Conservation (phyloP, 2,329 filamentous ascomycete species). For the Hymenoscyphus repandus region DNA sequence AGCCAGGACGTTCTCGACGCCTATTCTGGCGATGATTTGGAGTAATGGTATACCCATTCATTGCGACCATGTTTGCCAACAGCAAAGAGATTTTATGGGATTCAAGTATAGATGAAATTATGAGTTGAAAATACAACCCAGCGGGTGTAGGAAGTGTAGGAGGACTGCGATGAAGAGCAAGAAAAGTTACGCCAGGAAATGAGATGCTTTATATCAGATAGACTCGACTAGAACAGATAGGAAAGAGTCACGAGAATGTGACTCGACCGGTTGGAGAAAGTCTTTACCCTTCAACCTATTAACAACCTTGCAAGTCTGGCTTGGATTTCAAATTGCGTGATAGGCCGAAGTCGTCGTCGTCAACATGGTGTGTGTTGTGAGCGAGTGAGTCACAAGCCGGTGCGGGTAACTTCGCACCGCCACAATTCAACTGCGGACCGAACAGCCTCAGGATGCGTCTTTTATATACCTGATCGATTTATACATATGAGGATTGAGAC, state of each 20-base stretch:
- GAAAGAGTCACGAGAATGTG: conserved; percentile 1
- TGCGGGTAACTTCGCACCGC: no score
- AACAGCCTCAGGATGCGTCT: no score
- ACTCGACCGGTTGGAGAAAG: neutral
- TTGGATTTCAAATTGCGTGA: neutral
- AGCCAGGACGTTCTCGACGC: conserved; percentile 29
- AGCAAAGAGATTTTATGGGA: neutral
- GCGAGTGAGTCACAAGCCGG: no score
- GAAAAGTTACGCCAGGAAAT: conserved; percentile 6
- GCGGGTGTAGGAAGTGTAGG: conserved; percentile 13
- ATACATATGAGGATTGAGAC: no score
- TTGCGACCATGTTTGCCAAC: conserved; percentile 13
- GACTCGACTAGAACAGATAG: neutral
- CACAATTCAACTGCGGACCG: no score
- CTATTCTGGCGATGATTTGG: conserved; percentile 28
- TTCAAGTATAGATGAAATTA: neutral
- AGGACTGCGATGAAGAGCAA: conserved; percentile 23
- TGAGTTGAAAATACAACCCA: conserved; percentile 7
- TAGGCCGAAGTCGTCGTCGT: neutral
- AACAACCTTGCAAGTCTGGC: neutral
- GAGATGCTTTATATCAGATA: conserved; percentile 17
- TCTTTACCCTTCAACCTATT: no score
- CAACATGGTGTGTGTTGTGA: neutral
- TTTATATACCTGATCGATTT: no score
- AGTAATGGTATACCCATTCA: conserved; percentile 19